These are phyloP conservation scores for Pulveroboletus sp. DNA, from an alignment of 768 basidiomycete species.

Conservation along the genomic window DNA sequence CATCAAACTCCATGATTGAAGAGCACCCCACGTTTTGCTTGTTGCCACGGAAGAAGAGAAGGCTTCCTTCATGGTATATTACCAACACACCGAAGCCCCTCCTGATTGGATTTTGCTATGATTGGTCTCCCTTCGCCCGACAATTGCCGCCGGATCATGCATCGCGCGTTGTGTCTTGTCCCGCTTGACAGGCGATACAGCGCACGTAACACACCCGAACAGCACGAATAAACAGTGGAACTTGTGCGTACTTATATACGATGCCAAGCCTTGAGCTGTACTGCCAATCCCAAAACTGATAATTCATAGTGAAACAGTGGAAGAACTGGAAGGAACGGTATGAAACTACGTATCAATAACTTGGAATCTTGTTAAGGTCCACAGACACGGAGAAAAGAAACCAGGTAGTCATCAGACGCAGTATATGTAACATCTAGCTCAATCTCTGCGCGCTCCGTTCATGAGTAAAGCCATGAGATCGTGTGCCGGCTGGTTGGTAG, in stretches of 20 bases:
- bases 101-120: slow-evolving; percentile 11
- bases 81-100: slow-evolving; percentile 14
- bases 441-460: slow-evolving; percentile 68
- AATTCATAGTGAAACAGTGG: slow-evolving; percentile 26
- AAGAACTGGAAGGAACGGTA: slow-evolving; percentile 20
- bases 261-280: no score
- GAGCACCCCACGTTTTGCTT: slow-evolving; percentile 25
- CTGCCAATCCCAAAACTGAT: slow-evolving; percentile 18
- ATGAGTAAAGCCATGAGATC: slow-evolving; percentile 84
- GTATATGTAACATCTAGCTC: slow-evolving; percentile 27
- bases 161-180: slow-evolving; percentile 1
- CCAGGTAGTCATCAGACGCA: slow-evolving; percentile 10
- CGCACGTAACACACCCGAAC: slow-evolving; percentile 11
- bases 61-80: slow-evolving; percentile 27
- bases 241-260: slow-evolving; percentile 1
- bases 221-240: neutral
- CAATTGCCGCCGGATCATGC: slow-evolving; percentile 18
- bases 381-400: slow-evolving; percentile 11
- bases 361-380: slow-evolving; percentile 31
- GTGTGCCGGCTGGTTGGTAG: slow-evolving; percentile 56
- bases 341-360: slow-evolving; percentile 32
- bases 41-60: slow-evolving; percentile 32
- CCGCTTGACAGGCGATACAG: slow-evolving; percentile 7
- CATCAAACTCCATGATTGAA: slow-evolving; percentile 23
- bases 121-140: slow-evolving; percentile 11